These are phyloP conservation scores for Globisporangium apiculatum DNA, from an alignment of 352 stramenopile species.

Conservation along the genomic window DNA sequence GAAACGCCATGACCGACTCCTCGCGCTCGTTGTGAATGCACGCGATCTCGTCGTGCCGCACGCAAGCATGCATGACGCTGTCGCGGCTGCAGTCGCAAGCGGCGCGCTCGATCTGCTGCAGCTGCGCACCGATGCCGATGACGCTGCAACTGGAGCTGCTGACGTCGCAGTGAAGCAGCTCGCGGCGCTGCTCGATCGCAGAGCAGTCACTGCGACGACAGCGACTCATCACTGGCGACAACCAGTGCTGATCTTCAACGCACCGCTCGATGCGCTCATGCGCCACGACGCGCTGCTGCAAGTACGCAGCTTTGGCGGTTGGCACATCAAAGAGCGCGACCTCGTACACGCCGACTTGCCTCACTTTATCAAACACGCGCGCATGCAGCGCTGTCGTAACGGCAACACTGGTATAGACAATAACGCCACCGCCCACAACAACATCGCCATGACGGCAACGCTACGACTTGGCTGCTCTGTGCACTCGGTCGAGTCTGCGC, in stretches of 20 bases:
- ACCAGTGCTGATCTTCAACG: slow-evolving; percentile 13
- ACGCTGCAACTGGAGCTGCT: neutral
- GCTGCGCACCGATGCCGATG: slow-evolving; percentile 11
- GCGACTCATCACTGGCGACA: neutral
- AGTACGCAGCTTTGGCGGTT: slow-evolving; percentile 7
- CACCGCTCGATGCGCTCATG: neutral
- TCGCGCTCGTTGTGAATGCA: slow-evolving; percentile 23
- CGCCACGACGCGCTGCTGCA: too few species aligned
- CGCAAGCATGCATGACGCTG: neutral
- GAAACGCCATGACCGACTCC: slow-evolving; percentile 10
- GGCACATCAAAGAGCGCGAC: slow-evolving; percentile 23
- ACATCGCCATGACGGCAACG: too few species aligned
- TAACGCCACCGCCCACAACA: neutral
- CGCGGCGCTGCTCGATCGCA: neutral
- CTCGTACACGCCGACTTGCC: slow-evolving; percentile 5
- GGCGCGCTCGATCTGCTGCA: slow-evolving; percentile 22
- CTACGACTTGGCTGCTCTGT: slow-evolving; percentile 28
- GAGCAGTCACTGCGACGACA: neutral
- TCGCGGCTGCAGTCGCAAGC: neutral
- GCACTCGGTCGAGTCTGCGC: slow-evolving; percentile 22
- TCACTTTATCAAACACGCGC: neutral
- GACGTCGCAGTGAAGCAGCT: neutral
- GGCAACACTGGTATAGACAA: neutral
- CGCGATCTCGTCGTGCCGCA: slow-evolving; percentile 10
- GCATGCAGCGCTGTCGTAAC: neutral